phyloP scores from a whole-genome alignment of 1,284 basidiomycete genomes.

The Cutaneotrichosporon cavernicola region DNA sequence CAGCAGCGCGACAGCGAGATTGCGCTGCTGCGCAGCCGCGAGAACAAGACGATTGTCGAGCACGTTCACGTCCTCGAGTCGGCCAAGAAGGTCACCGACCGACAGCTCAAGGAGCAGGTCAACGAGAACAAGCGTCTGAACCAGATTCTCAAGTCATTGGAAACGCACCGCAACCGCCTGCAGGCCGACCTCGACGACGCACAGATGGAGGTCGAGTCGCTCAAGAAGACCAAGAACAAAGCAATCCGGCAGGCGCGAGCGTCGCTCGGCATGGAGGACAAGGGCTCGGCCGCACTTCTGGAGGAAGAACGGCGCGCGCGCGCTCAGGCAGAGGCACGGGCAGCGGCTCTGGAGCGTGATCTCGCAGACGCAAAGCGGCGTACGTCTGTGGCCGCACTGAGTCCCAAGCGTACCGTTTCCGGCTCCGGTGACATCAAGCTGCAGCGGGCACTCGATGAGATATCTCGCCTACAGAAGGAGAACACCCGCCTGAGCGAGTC shows the following conservation, averaged over 20 bases:
- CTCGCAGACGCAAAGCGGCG: conserved; percentile 42
- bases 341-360: conserved; percentile 43
- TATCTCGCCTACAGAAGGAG: conserved; percentile 35
- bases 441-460: conserved; percentile 36
- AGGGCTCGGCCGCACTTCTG: conserved; percentile 31
- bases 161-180: conserved; percentile 59
- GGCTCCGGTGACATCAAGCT: conserved; percentile 28
- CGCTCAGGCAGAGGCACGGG: conserved; percentile 35
- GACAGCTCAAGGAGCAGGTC: conserved; percentile 70
- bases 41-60: conserved; percentile 96
- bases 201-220: conserved; percentile 69
- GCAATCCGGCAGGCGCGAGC: conserved; percentile 42
- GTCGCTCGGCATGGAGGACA: conserved; percentile 40
- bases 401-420: conserved; percentile 22
- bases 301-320: conserved; percentile 43
- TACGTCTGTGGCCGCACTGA: conserved; percentile 31
- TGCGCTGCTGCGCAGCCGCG: conserved; percentile 76
- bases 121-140: conserved; percentile 48
- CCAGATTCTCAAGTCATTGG: conserved; percentile 40
- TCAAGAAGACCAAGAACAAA: conserved; percentile 59
- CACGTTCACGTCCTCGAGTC: conserved; percentile 97
- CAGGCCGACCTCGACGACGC: conserved; percentile 83
- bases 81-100: conserved; percentile 92
- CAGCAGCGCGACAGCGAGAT: conserved; percentile 82
- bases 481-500: conserved; percentile 33